Evolutionary conservation across 768 basidiomycete species (phyloP), one percentile per base, ranked within the genome.

Genomic region (Panaeolus papilionaceus): DNA sequence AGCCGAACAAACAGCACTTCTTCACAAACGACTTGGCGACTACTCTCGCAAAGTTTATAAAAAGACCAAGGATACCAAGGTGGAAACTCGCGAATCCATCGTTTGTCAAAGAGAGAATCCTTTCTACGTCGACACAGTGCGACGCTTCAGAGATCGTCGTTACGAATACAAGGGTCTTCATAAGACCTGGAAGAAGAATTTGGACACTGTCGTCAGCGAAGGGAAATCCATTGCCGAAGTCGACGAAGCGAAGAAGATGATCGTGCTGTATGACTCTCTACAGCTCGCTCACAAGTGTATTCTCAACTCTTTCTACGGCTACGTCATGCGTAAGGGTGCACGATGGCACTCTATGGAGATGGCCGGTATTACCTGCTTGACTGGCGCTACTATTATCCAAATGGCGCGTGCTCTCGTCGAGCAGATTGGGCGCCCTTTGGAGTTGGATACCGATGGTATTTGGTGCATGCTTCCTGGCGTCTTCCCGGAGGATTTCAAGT

Each of bases 341-440:
- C 85, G 98, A 38, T 99, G 98, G 98, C 96, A 98, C 78, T 99
- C 97, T 37, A 98, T 99, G 98, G 98, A 99, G 82, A 99, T 99
- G 98, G 98, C 98, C 0, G 98, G 98, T 7, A 98, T 99, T 69
- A 99, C 98, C 11, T 99, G 98, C 80, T 83, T 99, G 64, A 99
- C 98, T 0, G 98, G 98, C 45, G 96, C 98, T 20, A 94, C 89
- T 6, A 99, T 99, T 81, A 99, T 99, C 72, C 97, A 99, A 77
- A 96, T 99, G 95, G 97, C 98, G 14, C 89, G 98, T 42, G 92
- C 96, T 67, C 86, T 99, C 38, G 98, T 99, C 23, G 98, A 99
- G 73, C 95, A 98, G 79, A 96, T 99, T 65, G 98, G 98, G 3
- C 90, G 98, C 8, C 98, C 98, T 1, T 88, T 99, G 63, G 98